Conservation (phyloP, 1,139 yeast species). For the Nakaseomyces glabratus region DNA sequence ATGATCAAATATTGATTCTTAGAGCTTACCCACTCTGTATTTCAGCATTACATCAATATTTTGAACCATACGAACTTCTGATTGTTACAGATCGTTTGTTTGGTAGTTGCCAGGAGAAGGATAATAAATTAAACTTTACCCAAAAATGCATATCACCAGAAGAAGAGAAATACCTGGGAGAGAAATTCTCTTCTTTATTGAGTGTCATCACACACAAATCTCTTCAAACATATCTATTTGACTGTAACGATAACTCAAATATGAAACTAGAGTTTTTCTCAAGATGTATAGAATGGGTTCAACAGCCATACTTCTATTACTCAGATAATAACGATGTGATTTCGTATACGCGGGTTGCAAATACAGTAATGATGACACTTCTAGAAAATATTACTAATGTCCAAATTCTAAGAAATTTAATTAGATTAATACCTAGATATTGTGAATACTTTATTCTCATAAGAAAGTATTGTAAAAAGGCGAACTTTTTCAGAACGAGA, state of each 20-base stretch:
- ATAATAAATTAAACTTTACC: conserved; percentile 11
- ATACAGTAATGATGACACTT: conserved; percentile 40
- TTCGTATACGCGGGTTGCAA: conserved; percentile 41
- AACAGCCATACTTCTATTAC: conserved; percentile 48
- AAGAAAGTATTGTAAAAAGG: conserved; percentile 45
- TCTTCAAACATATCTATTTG: conserved; percentile 13
- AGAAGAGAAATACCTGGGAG: conserved; percentile 18
- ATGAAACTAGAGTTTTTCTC: conserved; percentile 16
- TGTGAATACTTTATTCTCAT: conserved; percentile 45
- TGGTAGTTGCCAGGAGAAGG: conserved; percentile 17
- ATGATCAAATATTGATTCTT: conserved; percentile 2
- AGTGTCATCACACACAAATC: conserved; percentile 15
- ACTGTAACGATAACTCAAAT: conserved; percentile 10
- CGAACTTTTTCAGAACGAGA: conserved; percentile 47
- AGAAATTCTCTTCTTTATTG: conserved; percentile 19
- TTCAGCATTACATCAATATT: conserved; percentile 3
- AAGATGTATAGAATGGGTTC: conserved; percentile 46
- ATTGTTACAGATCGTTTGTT: not conserved
- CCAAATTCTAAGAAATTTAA: conserved; percentile 38
- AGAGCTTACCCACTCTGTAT: conserved; percentile 3
- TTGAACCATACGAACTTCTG: conserved; percentile 3
- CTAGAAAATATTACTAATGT: conserved; percentile 19
- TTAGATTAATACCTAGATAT: conserved; percentile 45
- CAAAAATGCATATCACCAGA: conserved; percentile 11
- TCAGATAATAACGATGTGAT: conserved; percentile 39